phyloP scores from a whole-genome alignment of 768 basidiomycete species.

The Rhizopogon vesiculosus region DNA sequence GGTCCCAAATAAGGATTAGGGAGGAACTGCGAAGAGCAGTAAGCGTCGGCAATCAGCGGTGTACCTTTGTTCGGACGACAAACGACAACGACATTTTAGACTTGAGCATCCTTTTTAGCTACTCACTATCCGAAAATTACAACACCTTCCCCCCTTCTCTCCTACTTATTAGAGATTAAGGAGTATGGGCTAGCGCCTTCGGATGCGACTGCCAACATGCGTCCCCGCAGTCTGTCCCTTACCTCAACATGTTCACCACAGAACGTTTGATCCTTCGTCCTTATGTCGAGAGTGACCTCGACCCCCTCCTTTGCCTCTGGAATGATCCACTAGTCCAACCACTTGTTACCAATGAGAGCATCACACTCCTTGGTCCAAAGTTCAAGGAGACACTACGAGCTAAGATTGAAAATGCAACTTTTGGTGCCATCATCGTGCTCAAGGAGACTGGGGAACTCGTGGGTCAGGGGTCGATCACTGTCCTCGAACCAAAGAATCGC shows the following conservation, averaged over 20 bases:
- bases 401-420: conserved; percentile 20
- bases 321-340: conserved; percentile 24
- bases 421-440: conserved; percentile 24
- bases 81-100: too few relatives aligned
- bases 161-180: too few relatives aligned
- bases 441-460: conserved; percentile 26
- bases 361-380: conserved; percentile 11
- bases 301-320: conserved; percentile 23
- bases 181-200: background rate
- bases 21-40: too few relatives aligned
- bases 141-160: too few relatives aligned
- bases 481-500: conserved; percentile 21
- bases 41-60: too few relatives aligned
- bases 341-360: conserved; percentile 10
- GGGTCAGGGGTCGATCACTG: conserved; percentile 25
- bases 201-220: too few relatives aligned
- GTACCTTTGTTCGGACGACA: too few relatives aligned
- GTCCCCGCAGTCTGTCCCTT: background rate
- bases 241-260: conserved; percentile 22
- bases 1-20: too few relatives aligned
- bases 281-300: conserved; percentile 26
- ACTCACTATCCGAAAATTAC: too few relatives aligned
- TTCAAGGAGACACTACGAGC: conserved; percentile 14
- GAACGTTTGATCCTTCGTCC: conserved; percentile 30
- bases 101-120: too few relatives aligned